These are phyloP conservation scores for Mycena kentingensis DNA, from an alignment of 768 basidiomycete species.

Conservation along the genomic window DNA sequence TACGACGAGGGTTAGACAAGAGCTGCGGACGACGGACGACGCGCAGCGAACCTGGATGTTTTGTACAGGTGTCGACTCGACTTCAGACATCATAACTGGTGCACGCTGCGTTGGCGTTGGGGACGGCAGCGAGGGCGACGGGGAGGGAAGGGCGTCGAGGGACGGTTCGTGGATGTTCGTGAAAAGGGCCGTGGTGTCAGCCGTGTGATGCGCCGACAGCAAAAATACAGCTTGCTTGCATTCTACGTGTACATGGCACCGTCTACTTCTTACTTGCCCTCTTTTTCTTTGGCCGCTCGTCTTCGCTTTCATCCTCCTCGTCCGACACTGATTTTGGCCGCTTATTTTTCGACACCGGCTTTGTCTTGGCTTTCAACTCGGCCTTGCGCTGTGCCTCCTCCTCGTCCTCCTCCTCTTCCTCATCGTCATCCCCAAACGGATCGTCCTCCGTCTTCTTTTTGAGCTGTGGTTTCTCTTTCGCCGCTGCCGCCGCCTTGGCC, in stretches of 20 bases:
- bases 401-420: conserved; percentile 27
- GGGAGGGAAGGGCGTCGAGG: conserved; percentile 18
- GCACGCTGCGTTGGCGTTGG: no score
- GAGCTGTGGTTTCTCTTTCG: conserved; percentile 44
- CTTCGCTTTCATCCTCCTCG: conserved; percentile 31
- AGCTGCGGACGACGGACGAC: no score
- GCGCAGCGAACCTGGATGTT: no score
- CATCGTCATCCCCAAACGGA: conserved; percentile 61
- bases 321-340: conserved; percentile 25
- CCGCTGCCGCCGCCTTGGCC: neutral
- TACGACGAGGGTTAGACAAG: no score
- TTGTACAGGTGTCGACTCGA: conserved; percentile 50
- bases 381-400: conserved; percentile 14
- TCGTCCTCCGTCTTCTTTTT: conserved; percentile 55
- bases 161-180: neutral
- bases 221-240: no score
- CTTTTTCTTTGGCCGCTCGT: conserved; percentile 42
- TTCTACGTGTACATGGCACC: no score
- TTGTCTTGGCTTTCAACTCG: conserved; percentile 16
- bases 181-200: neutral
- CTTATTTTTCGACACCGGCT: conserved; percentile 23
- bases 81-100: conserved; percentile 60
- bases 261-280: conserved; percentile 12
- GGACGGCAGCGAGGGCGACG: no score
- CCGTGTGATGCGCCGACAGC: neutral